Percentiles rank a stretch among this genome's conserved stretches.
Evolutionary conservation across 2,329 filamentous ascomycete species (phyloP).

Genomic region (Magnaporthales sp.): DNA sequence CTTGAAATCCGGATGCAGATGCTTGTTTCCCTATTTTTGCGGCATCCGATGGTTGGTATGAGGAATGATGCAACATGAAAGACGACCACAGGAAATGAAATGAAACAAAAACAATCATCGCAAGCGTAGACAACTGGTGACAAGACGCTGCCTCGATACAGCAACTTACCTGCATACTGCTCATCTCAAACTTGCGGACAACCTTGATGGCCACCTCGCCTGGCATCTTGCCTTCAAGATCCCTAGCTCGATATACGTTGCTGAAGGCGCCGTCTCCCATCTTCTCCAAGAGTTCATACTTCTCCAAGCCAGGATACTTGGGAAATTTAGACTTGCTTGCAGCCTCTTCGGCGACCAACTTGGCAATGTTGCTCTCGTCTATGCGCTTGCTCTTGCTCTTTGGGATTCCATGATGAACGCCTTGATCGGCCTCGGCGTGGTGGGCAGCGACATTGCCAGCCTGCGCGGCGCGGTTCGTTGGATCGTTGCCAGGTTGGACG

Average conservation of each 20-base stretch:
- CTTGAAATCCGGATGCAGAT: slow-evolving; percentile 94
- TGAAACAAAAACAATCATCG: slow-evolving; percentile 11
- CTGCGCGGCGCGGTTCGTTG: slow-evolving; percentile 59
- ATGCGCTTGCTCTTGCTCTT: slow-evolving; percentile 34
- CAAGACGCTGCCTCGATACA: not conserved
- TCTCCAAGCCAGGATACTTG: slow-evolving; percentile 72
- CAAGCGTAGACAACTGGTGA: not conserved
- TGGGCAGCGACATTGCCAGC: slow-evolving; percentile 58
- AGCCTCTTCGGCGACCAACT: slow-evolving; percentile 86
- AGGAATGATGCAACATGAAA: slow-evolving; percentile 15
- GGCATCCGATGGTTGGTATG: slow-evolving; percentile 42
- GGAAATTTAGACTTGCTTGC: slow-evolving; percentile 80
- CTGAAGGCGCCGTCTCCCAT: slow-evolving; percentile 99
- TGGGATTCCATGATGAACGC: slow-evolving; percentile 22
- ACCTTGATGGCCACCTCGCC: slow-evolving; percentile 95
- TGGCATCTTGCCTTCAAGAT: slow-evolving; percentile 54
- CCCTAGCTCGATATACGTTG: slow-evolving; percentile 88
- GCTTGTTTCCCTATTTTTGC: slow-evolving; percentile 68
- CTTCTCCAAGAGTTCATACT: slow-evolving; percentile 85
- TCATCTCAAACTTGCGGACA: slow-evolving; percentile 98
- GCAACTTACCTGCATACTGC: slow-evolving; percentile 86
- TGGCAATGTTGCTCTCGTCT: slow-evolving; percentile 65
- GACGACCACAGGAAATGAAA: slow-evolving; percentile 11
- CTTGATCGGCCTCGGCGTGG: slow-evolving; percentile 52
- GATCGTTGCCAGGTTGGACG: slow-evolving; percentile 42